Evolutionary conservation across 257 asterid genomes (phyloP).

Genomic region (Petunia secreta): DNA sequence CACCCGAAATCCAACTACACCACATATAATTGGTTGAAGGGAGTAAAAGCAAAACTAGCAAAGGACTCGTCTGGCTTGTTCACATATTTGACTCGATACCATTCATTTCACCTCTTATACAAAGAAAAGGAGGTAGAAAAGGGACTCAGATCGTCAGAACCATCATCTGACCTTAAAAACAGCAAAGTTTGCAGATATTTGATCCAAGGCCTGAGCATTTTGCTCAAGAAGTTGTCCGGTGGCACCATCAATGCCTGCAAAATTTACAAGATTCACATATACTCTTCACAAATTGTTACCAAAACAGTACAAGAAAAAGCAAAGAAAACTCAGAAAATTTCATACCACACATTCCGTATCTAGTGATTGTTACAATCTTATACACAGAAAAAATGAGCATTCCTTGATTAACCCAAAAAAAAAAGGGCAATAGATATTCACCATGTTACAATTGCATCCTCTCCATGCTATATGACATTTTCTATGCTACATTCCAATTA

Average conservation of each 20-base stretch:
- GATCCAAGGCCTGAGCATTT: conserved; percentile 80
- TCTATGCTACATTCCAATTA: conserved; percentile 16
- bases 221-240: conserved; percentile 87
- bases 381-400: background rate
- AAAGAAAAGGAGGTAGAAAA: background rate
- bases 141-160: background rate
- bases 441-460: conserved; percentile 14
- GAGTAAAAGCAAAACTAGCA: conserved; percentile 13
- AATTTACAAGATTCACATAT: conserved; percentile 26
- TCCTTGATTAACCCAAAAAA: background rate
- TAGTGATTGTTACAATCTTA: background rate
- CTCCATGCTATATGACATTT: background rate
- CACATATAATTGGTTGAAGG: background rate
- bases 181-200: conserved; percentile 80
- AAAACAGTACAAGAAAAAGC: background rate
- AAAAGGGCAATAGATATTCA: background rate
- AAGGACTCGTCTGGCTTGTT: conserved; percentile 14
- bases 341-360: conserved; percentile 5
- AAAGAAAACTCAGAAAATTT: conserved; percentile 19
- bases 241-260: conserved; percentile 84
- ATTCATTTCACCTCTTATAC: background rate
- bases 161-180: conserved; percentile 60
- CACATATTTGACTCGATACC: background rate
- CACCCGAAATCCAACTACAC: background rate
- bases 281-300: conserved; percentile 6